Evolutionary conservation across 306 rosid genomes (phyloP).

Genomic region (Dalbergia oliveri): DNA sequence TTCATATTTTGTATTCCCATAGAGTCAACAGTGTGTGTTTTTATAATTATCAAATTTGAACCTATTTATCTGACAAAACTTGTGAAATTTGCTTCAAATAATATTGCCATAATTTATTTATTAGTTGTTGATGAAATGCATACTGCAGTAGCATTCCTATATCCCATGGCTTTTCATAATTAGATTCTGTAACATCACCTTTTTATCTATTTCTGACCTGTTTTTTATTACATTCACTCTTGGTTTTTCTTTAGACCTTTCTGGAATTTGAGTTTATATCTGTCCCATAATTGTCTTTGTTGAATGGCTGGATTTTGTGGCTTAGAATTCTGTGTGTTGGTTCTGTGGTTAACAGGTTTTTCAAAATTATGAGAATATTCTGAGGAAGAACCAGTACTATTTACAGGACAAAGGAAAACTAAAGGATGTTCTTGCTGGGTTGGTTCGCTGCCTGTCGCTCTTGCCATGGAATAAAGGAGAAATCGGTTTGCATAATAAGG

Average conservation of each 20-base stretch:
- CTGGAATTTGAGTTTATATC: constrained; percentile 18
- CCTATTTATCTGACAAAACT: background rate
- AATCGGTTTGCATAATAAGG: constrained; percentile 64
- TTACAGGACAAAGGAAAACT: constrained; percentile 81
- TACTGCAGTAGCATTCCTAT: constrained; percentile 18
- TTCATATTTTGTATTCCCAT: constrained; percentile 8
- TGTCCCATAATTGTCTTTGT: constrained; percentile 25
- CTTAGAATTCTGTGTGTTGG: constrained; percentile 33
- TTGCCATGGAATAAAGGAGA: constrained; percentile 76
- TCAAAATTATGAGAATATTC: constrained; percentile 77
- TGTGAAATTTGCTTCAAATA: constrained; percentile 20
- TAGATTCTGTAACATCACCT: constrained; percentile 9
- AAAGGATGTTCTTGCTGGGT: constrained; percentile 72
- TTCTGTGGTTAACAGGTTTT: constrained; percentile 71
- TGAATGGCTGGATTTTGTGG: constrained; percentile 18
- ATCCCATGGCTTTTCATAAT: constrained; percentile 16
- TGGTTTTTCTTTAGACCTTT: constrained; percentile 5
- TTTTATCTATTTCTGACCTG: constrained; percentile 11
- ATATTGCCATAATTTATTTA: constrained; percentile 1
- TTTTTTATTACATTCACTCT: constrained; percentile 17
- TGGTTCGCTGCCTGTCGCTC: constrained; percentile 80
- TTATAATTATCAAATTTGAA: constrained; percentile 24
- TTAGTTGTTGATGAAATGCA: constrained; percentile 24
- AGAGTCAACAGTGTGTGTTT: background rate
- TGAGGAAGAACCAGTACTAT: constrained; percentile 70